Evolutionary conservation across 2,329 filamentous ascomycete genomes (phyloP).

Genomic region (Thermomyces lanuginosus): DNA sequence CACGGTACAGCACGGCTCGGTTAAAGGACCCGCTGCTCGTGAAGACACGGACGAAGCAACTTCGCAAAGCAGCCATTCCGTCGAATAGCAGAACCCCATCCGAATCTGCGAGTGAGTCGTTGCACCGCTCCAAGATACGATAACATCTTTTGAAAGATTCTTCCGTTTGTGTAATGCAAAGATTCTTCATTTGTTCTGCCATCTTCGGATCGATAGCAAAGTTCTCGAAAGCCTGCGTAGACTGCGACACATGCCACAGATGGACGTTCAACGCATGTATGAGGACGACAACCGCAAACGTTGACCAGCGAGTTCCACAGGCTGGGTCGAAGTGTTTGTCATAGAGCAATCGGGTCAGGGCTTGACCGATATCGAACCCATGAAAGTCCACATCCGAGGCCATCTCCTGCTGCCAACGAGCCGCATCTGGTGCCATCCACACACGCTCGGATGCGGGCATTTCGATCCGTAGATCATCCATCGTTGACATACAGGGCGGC

Average conservation of each 20-base stretch:
- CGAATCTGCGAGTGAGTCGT: slow-evolving; percentile 1
- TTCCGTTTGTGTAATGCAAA: slow-evolving; percentile 12
- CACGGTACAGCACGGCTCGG: slow-evolving; percentile 15
- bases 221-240: slow-evolving; percentile 13
- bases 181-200: slow-evolving; percentile 9
- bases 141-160: slow-evolving; percentile 15
- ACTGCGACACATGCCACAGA: slow-evolving; percentile 19
- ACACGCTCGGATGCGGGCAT: slow-evolving; percentile 17
- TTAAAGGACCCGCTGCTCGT: slow-evolving; percentile 14
- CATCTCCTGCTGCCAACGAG: slow-evolving; percentile 12
- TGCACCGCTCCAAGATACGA: slow-evolving; percentile 7
- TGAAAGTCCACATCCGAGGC: slow-evolving; percentile 2
- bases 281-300: slow-evolving; percentile 16
- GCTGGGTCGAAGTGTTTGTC: slow-evolving; percentile 8
- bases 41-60: slow-evolving; percentile 17
- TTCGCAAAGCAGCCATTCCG: slow-evolving; percentile 17
- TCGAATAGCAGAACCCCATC: slow-evolving; percentile 20
- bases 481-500: slow-evolving; percentile 16
- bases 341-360: slow-evolving; percentile 13
- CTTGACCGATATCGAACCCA: slow-evolving; percentile 10
- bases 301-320: slow-evolving; percentile 8
- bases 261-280: slow-evolving; percentile 22
- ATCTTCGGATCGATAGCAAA: slow-evolving; percentile 9
- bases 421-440: slow-evolving; percentile 16
- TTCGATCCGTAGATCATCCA: slow-evolving; percentile 19